A percentile compares a stretch with the other conserved stretches of the same genome.
These are phyloP conservation scores for Plasmodium berghei DNA, from an alignment of 169 alveolate genomes.

Conservation along the genomic window DNA sequence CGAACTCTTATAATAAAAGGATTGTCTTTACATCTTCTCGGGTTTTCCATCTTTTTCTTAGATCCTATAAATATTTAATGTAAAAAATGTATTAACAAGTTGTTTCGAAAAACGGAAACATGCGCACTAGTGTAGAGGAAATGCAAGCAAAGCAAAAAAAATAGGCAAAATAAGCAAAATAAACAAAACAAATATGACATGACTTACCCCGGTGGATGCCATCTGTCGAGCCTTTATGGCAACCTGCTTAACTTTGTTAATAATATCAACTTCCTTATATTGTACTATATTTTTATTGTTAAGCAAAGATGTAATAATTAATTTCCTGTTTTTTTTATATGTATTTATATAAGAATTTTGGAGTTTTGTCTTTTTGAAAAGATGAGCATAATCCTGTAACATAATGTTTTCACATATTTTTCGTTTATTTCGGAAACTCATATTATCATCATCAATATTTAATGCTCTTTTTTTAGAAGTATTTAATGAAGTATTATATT, in stretches of 20 bases:
- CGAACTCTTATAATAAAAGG: constrained; percentile 5
- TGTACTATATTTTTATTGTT: constrained; percentile 38
- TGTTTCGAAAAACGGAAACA: background rate
- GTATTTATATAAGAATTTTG: constrained; percentile 52
- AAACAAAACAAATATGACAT: no score
- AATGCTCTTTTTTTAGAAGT: background rate
- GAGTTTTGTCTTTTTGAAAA: constrained; percentile 58
- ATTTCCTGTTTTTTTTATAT: constrained; percentile 63
- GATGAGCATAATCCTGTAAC: constrained; percentile 12
- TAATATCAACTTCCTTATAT: constrained; percentile 54
- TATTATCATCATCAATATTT: background rate
- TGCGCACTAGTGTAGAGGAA: background rate
- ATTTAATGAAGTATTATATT: no score
- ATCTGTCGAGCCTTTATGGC: constrained; percentile 53
- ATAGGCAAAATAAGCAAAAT: no score
- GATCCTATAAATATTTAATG: constrained; percentile 23
- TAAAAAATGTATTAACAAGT: no score
- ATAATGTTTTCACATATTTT: background rate
- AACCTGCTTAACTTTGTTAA: constrained; percentile 55
- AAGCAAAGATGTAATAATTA: constrained; percentile 25
- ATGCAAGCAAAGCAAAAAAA: background rate
- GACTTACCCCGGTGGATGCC: constrained; percentile 66
- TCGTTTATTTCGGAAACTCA: background rate
- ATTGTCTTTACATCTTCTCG: constrained; percentile 52
- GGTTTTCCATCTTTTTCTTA: constrained; percentile 69